Percentiles rank a stretch among this genome's conserved stretches.
phyloP scores from a whole-genome alignment of 768 basidiomycete species.

The Suillus placidus region DNA sequence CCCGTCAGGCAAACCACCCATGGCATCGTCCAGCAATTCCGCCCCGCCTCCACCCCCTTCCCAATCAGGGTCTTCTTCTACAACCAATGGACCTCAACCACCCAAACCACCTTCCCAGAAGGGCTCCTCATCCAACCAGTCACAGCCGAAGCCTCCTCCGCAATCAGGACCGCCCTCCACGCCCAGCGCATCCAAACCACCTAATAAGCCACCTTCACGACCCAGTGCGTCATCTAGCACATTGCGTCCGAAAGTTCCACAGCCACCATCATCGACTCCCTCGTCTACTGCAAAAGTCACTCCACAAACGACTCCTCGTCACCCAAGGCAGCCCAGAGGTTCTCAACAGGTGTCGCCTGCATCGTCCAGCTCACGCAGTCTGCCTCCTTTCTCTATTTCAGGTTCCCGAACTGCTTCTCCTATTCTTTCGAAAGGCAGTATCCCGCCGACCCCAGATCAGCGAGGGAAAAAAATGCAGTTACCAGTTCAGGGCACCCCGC shows the following conservation, averaged over 20 bases:
- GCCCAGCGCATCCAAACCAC: not conserved
- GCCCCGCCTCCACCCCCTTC: slow-evolving; percentile 29
- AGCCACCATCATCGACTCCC: slow-evolving; percentile 8
- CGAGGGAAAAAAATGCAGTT: slow-evolving; percentile 2
- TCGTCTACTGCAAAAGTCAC: not conserved
- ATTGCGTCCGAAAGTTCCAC: slow-evolving; percentile 8
- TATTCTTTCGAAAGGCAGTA: not conserved
- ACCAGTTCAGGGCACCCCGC: not conserved
- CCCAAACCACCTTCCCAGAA: slow-evolving; percentile 19
- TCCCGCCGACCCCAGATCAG: not conserved
- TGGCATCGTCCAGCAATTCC: slow-evolving; percentile 21
- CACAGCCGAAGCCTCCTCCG: slow-evolving; percentile 20
- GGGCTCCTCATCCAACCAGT: slow-evolving; percentile 11
- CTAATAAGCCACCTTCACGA: not conserved
- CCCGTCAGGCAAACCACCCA: slow-evolving; percentile 12
- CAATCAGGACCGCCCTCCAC: slow-evolving; percentile 6
- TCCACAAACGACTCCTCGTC: slow-evolving; percentile 6
- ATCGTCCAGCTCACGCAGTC: not conserved
- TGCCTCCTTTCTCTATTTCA: not conserved
- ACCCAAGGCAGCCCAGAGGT: no score
- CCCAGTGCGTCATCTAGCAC: not conserved
- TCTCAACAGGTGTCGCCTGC: slow-evolving; percentile 2
- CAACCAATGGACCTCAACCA: slow-evolving; percentile 21
- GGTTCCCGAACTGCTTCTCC: not conserved
- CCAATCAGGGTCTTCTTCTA: slow-evolving; percentile 17